Evolutionary conservation across 2,329 filamentous ascomycete species (phyloP), one percentile per base, ranked within the genome.

Genomic region (Penicillium sp.): DNA sequence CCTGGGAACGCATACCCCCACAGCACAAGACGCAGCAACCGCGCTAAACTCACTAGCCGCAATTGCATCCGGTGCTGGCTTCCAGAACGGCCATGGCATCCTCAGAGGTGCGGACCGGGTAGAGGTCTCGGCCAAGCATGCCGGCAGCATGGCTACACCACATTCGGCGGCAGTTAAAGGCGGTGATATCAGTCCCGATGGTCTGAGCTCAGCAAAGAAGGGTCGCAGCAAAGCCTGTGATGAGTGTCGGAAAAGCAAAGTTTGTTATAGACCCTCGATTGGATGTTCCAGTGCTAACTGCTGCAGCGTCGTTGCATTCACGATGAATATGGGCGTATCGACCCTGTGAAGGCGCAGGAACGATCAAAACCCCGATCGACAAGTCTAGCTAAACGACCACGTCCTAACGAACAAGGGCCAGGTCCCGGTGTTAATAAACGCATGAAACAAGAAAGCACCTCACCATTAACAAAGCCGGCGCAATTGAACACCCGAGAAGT

Each of bases 191-290:
- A 76, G 73, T 46, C 73, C 73, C 9, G 73, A 77, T 46, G 76
- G 76, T 29, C 51, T 63, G 5, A 72, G 67, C 58, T 75, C 84
- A 62, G 81, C 79, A 50, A 83, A 86, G 75, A 85, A 86, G 71
- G 82, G 85, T 62, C 76, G 87, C 68, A 88, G 83, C 69, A 89
- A 88, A 73, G 87, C 87, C 48, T 90, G 87, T 71, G 82, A 86
- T 62, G 86, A 89, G 68, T 90, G 87, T 74, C 84, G 87, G 50
- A 89, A 88, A 73, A 88, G 86, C 81, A 89, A 89, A 82, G 87
- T 88, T 72, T 74, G 83, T 75, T 41, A 21, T 45, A 31, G 30
- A 3, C 45, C 13, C 35, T 19, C 60, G 49, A 56, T 41, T 23
- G 3, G 7, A 13, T 48, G 13, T 1, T 9, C 5, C 58, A 53